A percentile compares a stretch with the other conserved stretches of the same genome.
Evolutionary conservation across 805 yeast genomes (phyloP).

Genomic region (Starmerella stellata): DNA sequence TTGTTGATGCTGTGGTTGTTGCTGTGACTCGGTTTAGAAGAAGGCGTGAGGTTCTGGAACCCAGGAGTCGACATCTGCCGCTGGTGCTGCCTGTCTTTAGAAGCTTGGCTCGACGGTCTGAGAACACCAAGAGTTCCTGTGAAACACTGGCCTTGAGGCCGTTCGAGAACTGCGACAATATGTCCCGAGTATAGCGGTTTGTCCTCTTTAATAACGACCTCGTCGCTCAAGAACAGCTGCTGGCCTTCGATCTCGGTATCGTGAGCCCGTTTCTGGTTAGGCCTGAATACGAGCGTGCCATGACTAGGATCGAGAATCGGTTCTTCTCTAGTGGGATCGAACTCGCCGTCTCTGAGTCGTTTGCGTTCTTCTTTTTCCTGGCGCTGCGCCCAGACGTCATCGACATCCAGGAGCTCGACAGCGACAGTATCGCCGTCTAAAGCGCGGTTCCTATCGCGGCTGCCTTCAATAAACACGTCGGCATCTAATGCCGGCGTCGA

Average conservation of each 20-base stretch:
- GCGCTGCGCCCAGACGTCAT: slow-evolving; percentile 94
- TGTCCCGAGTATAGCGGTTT: slow-evolving; percentile 96
- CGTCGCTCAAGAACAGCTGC: slow-evolving; percentile 74
- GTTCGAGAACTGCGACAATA: slow-evolving; percentile 92
- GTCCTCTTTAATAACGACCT: slow-evolving; percentile 52
- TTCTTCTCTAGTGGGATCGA: slow-evolving; percentile 1
- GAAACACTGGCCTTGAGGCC: slow-evolving; percentile 91
- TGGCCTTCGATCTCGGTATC: slow-evolving; percentile 99
- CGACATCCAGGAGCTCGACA: slow-evolving; percentile 80
- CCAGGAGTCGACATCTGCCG: slow-evolving; percentile 16
- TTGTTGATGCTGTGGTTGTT: slow-evolving; percentile 12
- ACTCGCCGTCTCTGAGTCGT: slow-evolving; percentile 52
- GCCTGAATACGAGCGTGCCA: slow-evolving; percentile 56
- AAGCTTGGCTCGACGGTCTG: slow-evolving; percentile 89
- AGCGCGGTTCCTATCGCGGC: slow-evolving; percentile 94
- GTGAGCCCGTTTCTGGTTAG: slow-evolving; percentile 92
- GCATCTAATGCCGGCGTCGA: slow-evolving; percentile 89
- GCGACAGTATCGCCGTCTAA: slow-evolving; percentile 94
- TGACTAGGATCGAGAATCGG: neutral
- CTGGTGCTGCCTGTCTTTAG: slow-evolving; percentile 43
- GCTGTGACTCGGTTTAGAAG: slow-evolving; percentile 16
- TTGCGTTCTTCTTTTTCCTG: slow-evolving; percentile 95
- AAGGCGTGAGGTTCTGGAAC: slow-evolving; percentile 19
- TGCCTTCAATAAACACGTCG: slow-evolving; percentile 92
- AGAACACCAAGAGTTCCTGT: slow-evolving; percentile 85